Conservation (phyloP, 2,329 filamentous ascomycete species). For the Aspergillus pseudoviridinutans region DNA sequence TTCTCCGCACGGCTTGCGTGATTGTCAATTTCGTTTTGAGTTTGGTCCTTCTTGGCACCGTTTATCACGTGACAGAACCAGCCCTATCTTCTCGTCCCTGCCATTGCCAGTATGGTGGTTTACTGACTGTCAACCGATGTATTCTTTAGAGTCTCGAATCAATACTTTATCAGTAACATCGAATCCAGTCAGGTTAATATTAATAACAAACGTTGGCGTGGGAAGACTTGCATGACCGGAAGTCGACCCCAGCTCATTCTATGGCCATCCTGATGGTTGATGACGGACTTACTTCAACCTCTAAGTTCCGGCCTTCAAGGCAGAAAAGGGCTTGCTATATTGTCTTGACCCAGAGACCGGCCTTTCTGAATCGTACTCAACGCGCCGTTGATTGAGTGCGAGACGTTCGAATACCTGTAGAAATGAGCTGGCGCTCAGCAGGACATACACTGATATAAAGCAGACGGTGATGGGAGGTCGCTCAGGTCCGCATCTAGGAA, state of each 20-base stretch:
- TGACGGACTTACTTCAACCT: no score
- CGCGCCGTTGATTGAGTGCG: no score
- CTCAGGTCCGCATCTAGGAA: background rate
- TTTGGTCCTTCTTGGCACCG: background rate
- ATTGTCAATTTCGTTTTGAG: constrained; percentile 9
- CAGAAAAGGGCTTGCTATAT: no score
- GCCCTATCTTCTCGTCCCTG: background rate
- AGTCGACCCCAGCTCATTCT: background rate
- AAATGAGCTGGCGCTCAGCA: no score
- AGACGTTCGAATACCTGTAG: no score
- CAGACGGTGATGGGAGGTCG: background rate
- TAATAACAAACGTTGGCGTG: background rate
- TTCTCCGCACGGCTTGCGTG: constrained; percentile 22
- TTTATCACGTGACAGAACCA: background rate
- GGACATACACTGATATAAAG: no score
- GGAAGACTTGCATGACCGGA: background rate
- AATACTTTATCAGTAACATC: background rate
- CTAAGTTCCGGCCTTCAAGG: no score
- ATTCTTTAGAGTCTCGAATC: background rate
- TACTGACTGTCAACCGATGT: background rate
- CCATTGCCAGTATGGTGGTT: no score
- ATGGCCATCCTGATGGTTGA: background rate
- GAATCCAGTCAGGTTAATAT: no score
- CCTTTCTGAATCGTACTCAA: no score
- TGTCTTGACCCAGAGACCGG: no score